A percentile compares a stretch with the other conserved stretches of the same genome.
Evolutionary conservation across 2,329 filamentous ascomycete species (phyloP).

Genomic region (Fusarium haematococcum): DNA sequence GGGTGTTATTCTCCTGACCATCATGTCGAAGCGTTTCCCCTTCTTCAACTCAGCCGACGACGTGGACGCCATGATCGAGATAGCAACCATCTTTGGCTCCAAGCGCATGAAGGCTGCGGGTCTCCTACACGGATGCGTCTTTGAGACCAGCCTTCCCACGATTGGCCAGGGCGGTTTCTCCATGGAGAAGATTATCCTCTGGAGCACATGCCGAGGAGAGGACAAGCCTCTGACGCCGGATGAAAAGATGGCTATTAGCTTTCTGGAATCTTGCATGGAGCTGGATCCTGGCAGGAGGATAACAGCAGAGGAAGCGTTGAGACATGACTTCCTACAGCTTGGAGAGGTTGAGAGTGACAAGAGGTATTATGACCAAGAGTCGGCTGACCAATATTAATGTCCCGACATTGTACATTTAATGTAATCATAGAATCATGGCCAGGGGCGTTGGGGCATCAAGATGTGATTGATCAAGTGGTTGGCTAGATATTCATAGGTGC

Average conservation of each 20-base stretch:
- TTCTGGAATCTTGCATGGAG: conserved; percentile 79
- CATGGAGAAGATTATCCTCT: conserved; percentile 93
- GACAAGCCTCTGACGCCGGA: conserved; percentile 69
- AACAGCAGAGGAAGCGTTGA: conserved; percentile 78
- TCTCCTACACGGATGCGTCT: conserved; percentile 87
- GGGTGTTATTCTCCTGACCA: conserved; percentile 96
- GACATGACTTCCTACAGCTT: conserved; percentile 73
- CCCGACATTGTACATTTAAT: conserved; percentile 28
- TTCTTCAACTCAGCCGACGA: conserved; percentile 99
- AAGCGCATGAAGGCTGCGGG: conserved; percentile 86
- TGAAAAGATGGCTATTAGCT: conserved; percentile 79
- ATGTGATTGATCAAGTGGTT: conserved; percentile 21
- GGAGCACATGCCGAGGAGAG: conserved; percentile 85
- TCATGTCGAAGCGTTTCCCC: conserved; percentile 90
- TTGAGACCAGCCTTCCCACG: conserved; percentile 93
- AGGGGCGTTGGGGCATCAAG: conserved; percentile 29
- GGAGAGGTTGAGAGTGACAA: conserved; percentile 57
- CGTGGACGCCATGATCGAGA: conserved; percentile 96
- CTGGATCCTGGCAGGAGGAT: conserved; percentile 80
- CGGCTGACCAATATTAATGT: conserved; percentile 20
- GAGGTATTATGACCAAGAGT: conserved; percentile 52
- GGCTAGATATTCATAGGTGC: conserved; percentile 33
- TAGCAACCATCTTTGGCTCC: conserved; percentile 92
- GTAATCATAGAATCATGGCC: conserved; percentile 31
- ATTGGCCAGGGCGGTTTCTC: conserved; percentile 87